Evolutionary conservation across 768 basidiomycete species (phyloP).

Genomic region (Tephrocybe sp.): DNA sequence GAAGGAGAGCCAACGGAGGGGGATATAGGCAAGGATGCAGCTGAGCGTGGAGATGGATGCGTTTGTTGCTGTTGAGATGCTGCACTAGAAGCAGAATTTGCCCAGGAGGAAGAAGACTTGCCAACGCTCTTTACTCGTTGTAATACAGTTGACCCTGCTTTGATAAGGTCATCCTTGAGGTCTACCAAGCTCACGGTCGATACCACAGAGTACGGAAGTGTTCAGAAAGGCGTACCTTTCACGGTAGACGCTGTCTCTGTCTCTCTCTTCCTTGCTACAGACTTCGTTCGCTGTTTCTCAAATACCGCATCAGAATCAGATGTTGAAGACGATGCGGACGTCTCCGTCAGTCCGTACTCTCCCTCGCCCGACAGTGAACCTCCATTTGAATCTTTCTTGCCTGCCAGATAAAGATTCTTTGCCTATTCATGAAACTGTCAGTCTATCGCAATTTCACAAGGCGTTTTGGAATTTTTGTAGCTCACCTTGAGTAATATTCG

Average conservation of each 20-base stretch:
- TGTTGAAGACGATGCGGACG: slow-evolving; percentile 25
- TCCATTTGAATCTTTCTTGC: slow-evolving; percentile 17
- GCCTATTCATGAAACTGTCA: slow-evolving; percentile 40
- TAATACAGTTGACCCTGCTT: slow-evolving; percentile 41
- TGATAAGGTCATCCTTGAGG: slow-evolving; percentile 28
- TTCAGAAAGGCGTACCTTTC: slow-evolving; percentile 26
- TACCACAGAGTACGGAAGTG: background rate
- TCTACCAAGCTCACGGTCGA: slow-evolving; percentile 18
- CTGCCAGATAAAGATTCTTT: slow-evolving; percentile 67
- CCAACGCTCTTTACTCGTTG: slow-evolving; percentile 39
- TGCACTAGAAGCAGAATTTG: slow-evolving; percentile 10
- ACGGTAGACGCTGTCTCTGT: slow-evolving; percentile 23
- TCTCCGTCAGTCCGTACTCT: slow-evolving; percentile 22
- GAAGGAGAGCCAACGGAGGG: background rate
- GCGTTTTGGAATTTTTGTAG: slow-evolving; percentile 8
- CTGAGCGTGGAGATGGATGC: slow-evolving; percentile 2
- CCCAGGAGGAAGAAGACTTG: slow-evolving; percentile 20
- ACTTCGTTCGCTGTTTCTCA: slow-evolving; percentile 21
- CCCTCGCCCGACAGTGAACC: slow-evolving; percentile 17
- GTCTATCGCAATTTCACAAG: background rate
- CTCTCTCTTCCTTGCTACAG: slow-evolving; percentile 18
- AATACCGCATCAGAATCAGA: slow-evolving; percentile 37
- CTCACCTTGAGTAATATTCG: slow-evolving; percentile 81
- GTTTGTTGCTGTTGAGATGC: slow-evolving; percentile 3
- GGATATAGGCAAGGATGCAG: slow-evolving; percentile 1